phyloP scores from a whole-genome alignment of 768 basidiomycete species.

The Hirschioporus abietinus region DNA sequence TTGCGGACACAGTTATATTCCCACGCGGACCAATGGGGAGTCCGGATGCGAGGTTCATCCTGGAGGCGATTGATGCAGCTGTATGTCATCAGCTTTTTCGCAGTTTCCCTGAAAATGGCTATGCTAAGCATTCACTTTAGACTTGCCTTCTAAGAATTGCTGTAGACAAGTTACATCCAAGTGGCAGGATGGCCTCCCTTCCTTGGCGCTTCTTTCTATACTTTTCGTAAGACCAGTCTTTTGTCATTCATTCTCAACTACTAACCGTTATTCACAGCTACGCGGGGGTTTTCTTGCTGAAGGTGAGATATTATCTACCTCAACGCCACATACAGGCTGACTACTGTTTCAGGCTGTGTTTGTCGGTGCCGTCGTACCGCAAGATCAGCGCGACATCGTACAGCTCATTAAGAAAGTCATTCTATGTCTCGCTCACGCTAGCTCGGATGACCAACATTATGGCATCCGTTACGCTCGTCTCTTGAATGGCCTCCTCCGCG shows the following conservation, averaged over 20 bases:
- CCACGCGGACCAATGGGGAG: constrained; percentile 3
- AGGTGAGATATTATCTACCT: neutral
- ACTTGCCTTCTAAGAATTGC: constrained; percentile 6
- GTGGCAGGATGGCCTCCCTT: neutral
- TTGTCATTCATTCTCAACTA: neutral
- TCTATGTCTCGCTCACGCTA: neutral
- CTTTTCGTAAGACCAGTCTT: constrained; percentile 3
- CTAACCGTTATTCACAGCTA: neutral
- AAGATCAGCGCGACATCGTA: constrained; percentile 6
- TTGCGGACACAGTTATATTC: neutral
- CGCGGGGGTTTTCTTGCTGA: constrained; percentile 2
- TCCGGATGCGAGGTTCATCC: constrained; percentile 8
- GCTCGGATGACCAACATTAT: constrained; percentile 7
- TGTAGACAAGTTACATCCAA: constrained; percentile 4
- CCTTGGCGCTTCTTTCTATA: constrained; percentile 9
- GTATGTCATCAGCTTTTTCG: neutral
- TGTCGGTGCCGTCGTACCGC: constrained; percentile 5
- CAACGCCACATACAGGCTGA: neutral
- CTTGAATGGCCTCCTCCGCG: neutral
- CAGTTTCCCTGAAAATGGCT: neutral
- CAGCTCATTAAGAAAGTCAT: constrained; percentile 7
- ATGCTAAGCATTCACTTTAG: neutral
- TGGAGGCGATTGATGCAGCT: constrained; percentile 9
- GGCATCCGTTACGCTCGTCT: constrained; percentile 3
- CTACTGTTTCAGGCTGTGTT: constrained; percentile 2